phyloP scores from a whole-genome alignment of 768 basidiomycete genomes.

The Lactarius sanguifluus region DNA sequence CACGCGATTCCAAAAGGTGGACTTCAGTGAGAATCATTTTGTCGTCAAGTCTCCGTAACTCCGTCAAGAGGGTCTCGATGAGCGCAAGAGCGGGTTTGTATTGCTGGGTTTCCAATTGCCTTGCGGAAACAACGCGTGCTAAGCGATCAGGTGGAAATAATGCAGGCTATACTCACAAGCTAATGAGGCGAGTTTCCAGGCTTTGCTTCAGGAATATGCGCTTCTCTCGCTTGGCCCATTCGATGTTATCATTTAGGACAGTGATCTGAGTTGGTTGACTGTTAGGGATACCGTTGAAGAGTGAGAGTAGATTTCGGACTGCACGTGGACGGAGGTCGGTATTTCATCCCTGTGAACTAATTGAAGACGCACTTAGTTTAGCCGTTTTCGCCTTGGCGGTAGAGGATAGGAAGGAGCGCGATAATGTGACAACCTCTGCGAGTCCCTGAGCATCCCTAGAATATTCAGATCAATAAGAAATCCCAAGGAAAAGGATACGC shows the following conservation, averaged over 20 bases:
- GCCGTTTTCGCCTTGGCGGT: slow-evolving; percentile 97
- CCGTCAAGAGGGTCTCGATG: slow-evolving; percentile 85
- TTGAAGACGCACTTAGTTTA: slow-evolving; percentile 66
- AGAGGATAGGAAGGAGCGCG: slow-evolving; percentile 82
- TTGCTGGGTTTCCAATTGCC: slow-evolving; percentile 72
- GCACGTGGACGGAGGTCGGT: slow-evolving; percentile 10
- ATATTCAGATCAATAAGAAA: slow-evolving; percentile 4
- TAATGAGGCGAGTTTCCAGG: slow-evolving; percentile 84
- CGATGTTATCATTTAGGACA: slow-evolving; percentile 87
- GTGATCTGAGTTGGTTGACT: slow-evolving; percentile 75
- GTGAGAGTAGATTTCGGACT: slow-evolving; percentile 94
- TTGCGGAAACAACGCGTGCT: slow-evolving; percentile 31
- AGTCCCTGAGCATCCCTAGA: slow-evolving; percentile 79
- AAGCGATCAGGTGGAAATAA: background rate
- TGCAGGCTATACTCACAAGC: slow-evolving; percentile 48
- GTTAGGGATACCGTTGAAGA: slow-evolving; percentile 77
- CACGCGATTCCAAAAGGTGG: slow-evolving; percentile 88
- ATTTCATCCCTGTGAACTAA: background rate
- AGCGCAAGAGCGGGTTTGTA: slow-evolving; percentile 77
- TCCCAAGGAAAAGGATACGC: background rate
- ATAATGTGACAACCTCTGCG: slow-evolving; percentile 81
- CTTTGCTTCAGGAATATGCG: slow-evolving; percentile 95
- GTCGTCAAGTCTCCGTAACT: slow-evolving; percentile 92
- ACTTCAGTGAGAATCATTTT: slow-evolving; percentile 98
- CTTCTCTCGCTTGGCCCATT: slow-evolving; percentile 90